A percentile compares a stretch with the other conserved stretches of the same genome.
These are phyloP conservation scores for Blumeria hordei DNA, from an alignment of 2,329 filamentous ascomycete genomes.

Conservation along the genomic window DNA sequence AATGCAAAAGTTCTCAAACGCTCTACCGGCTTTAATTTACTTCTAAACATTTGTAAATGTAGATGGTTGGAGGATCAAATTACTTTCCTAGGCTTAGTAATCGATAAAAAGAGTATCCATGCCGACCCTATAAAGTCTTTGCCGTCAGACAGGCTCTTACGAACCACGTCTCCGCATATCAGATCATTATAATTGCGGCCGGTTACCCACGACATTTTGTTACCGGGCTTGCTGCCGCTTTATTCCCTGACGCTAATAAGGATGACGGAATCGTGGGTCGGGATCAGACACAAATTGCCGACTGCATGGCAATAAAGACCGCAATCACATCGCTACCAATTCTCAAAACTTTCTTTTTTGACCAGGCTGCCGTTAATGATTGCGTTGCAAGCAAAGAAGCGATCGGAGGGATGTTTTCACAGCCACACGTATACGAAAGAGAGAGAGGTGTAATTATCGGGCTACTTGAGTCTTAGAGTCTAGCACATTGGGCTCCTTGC, in stretches of 20 bases:
- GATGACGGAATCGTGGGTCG: background rate
- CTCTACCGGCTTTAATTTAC: background rate
- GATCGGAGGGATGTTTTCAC: background rate
- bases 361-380: background rate
- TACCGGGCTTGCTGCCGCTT: background rate
- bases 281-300: background rate
- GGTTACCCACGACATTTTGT: background rate
- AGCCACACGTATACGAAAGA: background rate
- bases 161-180: background rate
- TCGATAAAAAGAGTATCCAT: background rate
- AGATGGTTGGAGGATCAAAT: background rate
- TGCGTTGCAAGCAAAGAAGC: background rate
- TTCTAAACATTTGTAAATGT: background rate
- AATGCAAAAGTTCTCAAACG: background rate
- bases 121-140: background rate
- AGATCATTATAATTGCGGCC: background rate
- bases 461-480: too few relatives aligned
- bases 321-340: background rate
- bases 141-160: background rate
- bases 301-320: background rate
- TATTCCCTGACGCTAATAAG: background rate
- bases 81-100: conserved; percentile 1
- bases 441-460: too few relatives aligned
- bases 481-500: too few relatives aligned
- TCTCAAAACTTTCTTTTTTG: background rate